These are phyloP conservation scores for Solidago caesia DNA, from an alignment of 129 eudicot genomes.

Conservation along the genomic window DNA sequence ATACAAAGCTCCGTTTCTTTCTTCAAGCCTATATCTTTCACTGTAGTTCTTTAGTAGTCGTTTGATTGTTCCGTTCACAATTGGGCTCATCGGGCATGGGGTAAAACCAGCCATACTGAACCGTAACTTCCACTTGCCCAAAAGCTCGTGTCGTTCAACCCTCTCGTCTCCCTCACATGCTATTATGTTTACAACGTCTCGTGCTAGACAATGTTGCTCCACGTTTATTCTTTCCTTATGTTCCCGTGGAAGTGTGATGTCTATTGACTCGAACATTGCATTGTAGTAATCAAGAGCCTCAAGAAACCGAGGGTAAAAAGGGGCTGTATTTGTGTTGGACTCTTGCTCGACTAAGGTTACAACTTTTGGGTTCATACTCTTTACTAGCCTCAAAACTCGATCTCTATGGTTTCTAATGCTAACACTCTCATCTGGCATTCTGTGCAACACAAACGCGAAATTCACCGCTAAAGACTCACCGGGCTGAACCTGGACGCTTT, in stretches of 20 bases:
- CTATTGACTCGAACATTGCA: slow-evolving; percentile 88
- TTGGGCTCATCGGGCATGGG: slow-evolving; percentile 63
- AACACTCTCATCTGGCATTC: slow-evolving; percentile 86
- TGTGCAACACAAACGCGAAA: slow-evolving; percentile 72
- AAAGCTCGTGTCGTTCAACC: slow-evolving; percentile 74
- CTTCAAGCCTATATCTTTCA: slow-evolving; percentile 66
- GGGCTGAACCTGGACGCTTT: slow-evolving; percentile 33
- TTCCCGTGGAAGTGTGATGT: slow-evolving; percentile 59
- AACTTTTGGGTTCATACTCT: slow-evolving; percentile 63
- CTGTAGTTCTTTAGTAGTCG: slow-evolving; percentile 49
- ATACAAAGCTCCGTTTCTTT: slow-evolving; percentile 78
- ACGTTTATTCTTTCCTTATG: slow-evolving; percentile 70
- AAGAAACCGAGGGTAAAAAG: slow-evolving; percentile 69
- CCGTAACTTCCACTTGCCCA: slow-evolving; percentile 80
- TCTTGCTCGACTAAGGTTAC: slow-evolving; percentile 90
- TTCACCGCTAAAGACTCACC: slow-evolving; percentile 78
- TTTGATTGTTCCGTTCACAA: slow-evolving; percentile 63
- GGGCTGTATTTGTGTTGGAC: slow-evolving; percentile 74
- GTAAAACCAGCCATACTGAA: slow-evolving; percentile 82
- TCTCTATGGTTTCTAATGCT: slow-evolving; percentile 66
- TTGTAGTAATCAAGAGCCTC: slow-evolving; percentile 72
- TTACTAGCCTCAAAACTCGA: slow-evolving; percentile 65
- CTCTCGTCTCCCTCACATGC: slow-evolving; percentile 85
- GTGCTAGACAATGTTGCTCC: slow-evolving; percentile 76
- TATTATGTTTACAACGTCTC: slow-evolving; percentile 73